Base-by-base conservation (phyloP, 345 rosid genomes). In the Litchi chinensis region DNA sequence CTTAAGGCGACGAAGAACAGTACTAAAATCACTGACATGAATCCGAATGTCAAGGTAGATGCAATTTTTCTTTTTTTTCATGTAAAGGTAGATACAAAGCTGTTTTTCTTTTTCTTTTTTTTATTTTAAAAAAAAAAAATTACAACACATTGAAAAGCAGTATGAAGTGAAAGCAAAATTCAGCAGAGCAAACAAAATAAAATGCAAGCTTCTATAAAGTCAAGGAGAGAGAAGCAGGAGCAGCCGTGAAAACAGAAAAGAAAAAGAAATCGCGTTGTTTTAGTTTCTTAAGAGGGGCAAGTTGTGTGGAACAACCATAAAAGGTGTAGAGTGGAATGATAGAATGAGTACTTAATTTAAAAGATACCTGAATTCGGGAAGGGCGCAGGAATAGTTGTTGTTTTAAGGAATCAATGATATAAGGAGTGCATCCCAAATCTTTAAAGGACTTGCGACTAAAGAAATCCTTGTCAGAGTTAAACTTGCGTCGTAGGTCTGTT, bases 291-390 rank as follows among this genome's bases (percentile, higher is more conserved):
- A 50, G 56, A 50, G 5, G 56, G 56, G 56, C 18, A 50, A 50
- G 56, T 15, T 13, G 50, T 46, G 10, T 7, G 50, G 24, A 21
- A 62, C 24, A 62, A 28, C 21, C 37, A 62, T 22, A 10, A 22
- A 62, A 62, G 57, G 43, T 19, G 48, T 18, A 52, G n/a, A 28
- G 46, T 15, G 2, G 28, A 56, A 54, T 26, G n/a, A 72, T 72
- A 44, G 54, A 3, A 32, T 32, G 37, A 32, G 37, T 32, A 32
- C 3, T 32, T 32, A 1, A 32, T 32, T 32, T 32, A 32, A 46
- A 46, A 10, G 8, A 43, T 83, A 95, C 98, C 97, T 95, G 99
- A 85, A 93, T 92, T 65, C 82, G 87, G 10, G 98, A 90, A 68
- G 99, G 96, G 76, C 92, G 92, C 66, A 79, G 64, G 80, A 92